Base-by-base conservation (phyloP, 805 yeast genomes). In the Komagataella pastoris region DNA sequence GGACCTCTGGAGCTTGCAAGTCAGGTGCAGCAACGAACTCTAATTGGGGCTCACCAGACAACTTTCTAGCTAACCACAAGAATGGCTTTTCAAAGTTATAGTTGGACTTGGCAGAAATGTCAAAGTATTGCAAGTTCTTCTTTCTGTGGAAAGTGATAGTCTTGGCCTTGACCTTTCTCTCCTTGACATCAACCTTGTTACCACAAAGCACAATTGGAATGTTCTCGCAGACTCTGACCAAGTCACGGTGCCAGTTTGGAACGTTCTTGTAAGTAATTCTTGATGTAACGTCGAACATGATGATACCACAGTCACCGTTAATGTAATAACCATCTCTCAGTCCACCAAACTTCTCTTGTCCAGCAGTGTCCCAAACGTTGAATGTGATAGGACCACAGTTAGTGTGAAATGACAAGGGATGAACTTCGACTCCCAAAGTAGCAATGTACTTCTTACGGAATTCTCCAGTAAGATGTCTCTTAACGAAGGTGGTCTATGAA, bases 161-260 rank as follows among this genome's bases (percentile, higher is more conserved):
- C 82, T 93, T 93, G 64, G 99, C 99, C 82, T 93, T 93, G 67
- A 93, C 99, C 77, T 93, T 93, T 76, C 99, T 87, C 80, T 93
- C 99, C 81, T 93, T 93, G 62, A 93, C 99, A 72, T 93, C 99
- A 64, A 93, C 99, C 78, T 93, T 93, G 86, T 93, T 93, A 77
- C 99, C 99, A 79, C 97, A 88, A 61, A 93, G 79, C 56, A 93
- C 99, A 65, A 93, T 93, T 65, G 99, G 99, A 64, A 93, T 93
- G 83, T 91, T 93, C 78, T 93, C 99, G 79, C 99, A 93, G 58
- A 93, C 99, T 77, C 99, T 88, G 58, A 93, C 97, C 69, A 93
- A 81, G 75, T 93, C 99, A 78, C 99, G 86, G 85, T 95, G 97
- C 99, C 99, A 93, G 87, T 93, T 95, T 72, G 99, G 99, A 70